These are phyloP conservation scores for Hymenoscyphus fraxineus DNA, from an alignment of 2,329 filamentous ascomycete species.

Conservation along the genomic window DNA sequence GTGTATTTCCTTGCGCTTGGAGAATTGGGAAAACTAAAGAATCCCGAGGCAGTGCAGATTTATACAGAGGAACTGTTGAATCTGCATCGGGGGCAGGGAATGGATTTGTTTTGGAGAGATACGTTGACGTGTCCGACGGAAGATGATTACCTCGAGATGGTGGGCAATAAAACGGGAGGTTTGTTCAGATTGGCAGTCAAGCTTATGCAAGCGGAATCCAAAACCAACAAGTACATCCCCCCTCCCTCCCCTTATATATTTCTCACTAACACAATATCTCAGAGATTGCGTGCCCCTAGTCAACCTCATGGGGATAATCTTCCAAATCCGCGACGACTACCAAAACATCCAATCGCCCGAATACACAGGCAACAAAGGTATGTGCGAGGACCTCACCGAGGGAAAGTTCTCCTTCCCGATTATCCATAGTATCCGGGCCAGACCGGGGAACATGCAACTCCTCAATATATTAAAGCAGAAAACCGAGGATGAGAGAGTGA, in stretches of 20 bases:
- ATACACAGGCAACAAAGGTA: slow-evolving; percentile 85
- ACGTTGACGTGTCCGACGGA: slow-evolving; percentile 79
- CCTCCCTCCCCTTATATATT: slow-evolving; percentile 2
- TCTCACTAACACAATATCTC: slow-evolving; percentile 8
- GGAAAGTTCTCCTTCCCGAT: slow-evolving; percentile 96
- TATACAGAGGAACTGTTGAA: slow-evolving; percentile 82
- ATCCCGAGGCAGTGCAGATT: slow-evolving; percentile 62
- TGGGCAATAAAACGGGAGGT: slow-evolving; percentile 84
- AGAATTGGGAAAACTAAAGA: slow-evolving; percentile 68
- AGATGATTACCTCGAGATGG: slow-evolving; percentile 93
- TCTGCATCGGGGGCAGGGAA: slow-evolving; percentile 81
- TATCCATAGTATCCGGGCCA: slow-evolving; percentile 83
- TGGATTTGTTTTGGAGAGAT: slow-evolving; percentile 89
- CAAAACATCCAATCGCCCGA: slow-evolving; percentile 73
- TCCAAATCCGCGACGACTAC: slow-evolving; percentile 92
- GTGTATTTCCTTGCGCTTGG: slow-evolving; percentile 78
- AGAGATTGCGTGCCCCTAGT: slow-evolving; percentile 78
- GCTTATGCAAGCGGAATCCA: slow-evolving; percentile 76
- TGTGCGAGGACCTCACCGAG: slow-evolving; percentile 93
- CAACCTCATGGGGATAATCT: slow-evolving; percentile 79
- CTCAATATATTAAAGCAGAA: slow-evolving; percentile 92
- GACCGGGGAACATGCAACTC: slow-evolving; percentile 71
- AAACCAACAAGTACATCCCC: slow-evolving; percentile 39
- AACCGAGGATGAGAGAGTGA: slow-evolving; percentile 80
- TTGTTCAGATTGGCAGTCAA: slow-evolving; percentile 82